phyloP scores from a whole-genome alignment of 352 stramenopile genomes.

The Phytophthora lateralis region DNA sequence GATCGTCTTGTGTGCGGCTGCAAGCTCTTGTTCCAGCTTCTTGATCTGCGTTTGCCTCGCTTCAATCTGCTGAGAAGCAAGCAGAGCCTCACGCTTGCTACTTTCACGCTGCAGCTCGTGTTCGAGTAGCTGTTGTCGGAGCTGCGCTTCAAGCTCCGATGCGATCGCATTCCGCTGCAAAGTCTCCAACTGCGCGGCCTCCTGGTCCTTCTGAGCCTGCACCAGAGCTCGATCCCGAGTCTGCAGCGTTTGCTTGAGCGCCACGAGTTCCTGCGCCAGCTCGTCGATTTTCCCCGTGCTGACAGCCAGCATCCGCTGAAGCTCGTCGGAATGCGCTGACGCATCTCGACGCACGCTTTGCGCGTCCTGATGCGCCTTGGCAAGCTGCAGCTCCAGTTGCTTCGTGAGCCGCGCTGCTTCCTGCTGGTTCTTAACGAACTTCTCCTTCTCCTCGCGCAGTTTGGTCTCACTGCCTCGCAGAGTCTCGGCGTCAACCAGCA shows the following conservation, averaged over 20 bases:
- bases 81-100: constrained; percentile 33
- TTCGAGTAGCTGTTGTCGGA: constrained; percentile 45
- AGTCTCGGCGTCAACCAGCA: constrained; percentile 55
- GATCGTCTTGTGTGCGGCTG: constrained; percentile 30
- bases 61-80: constrained; percentile 34
- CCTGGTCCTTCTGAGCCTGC: constrained; percentile 45
- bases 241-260: constrained; percentile 45
- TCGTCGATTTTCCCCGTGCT: constrained; percentile 49
- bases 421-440: constrained; percentile 38
- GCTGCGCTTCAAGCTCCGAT: constrained; percentile 41
- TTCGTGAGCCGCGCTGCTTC: constrained; percentile 44
- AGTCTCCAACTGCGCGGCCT: constrained; percentile 52
- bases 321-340: constrained; percentile 42
- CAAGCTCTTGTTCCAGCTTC: constrained; percentile 42
- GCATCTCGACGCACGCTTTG: constrained; percentile 63
- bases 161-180: constrained; percentile 40
- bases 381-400: constrained; percentile 50
- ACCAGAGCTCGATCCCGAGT: constrained; percentile 47
- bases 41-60: constrained; percentile 34
- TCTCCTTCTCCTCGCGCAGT: constrained; percentile 65
- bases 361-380: constrained; percentile 49
- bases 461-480: constrained; percentile 51
- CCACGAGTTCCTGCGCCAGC: constrained; percentile 46
- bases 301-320: constrained; percentile 48
- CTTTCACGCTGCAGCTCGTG: constrained; percentile 47